Percentiles rank a stretch among this genome's conserved stretches.
Conservation (phyloP, 164 flowering plant genomes). For the Magnolia sinica region DNA sequence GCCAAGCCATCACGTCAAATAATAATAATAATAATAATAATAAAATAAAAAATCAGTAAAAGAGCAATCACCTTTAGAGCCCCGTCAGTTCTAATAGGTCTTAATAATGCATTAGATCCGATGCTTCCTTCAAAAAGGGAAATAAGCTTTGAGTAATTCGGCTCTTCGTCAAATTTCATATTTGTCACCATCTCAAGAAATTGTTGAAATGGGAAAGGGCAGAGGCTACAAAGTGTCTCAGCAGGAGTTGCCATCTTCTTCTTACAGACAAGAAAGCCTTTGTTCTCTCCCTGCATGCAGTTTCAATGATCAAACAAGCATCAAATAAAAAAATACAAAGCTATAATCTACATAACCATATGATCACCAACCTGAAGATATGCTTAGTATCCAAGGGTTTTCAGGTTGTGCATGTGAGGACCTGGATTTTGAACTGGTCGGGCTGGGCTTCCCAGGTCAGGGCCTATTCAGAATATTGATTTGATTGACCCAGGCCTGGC, state of each 20-base stretch:
- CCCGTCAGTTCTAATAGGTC: conserved; percentile 79
- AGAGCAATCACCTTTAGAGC: conserved; percentile 58
- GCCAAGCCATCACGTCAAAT: background rate
- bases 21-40: background rate
- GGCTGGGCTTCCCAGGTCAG: no score
- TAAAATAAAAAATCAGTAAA: no score
- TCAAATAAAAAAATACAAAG: no score
- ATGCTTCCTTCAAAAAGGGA: conserved; percentile 66
- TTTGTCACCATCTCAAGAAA: conserved; percentile 75
- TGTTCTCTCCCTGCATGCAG: conserved; percentile 71
- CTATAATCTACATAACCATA: no score
- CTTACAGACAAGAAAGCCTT: conserved; percentile 82
- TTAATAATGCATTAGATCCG: conserved; percentile 42
- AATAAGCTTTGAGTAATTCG: conserved; percentile 69
- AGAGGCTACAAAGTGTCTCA: conserved; percentile 71
- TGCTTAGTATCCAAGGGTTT: no score
- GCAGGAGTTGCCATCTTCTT: conserved; percentile 85
- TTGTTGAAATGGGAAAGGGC: conserved; percentile 67
- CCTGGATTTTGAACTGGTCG: no score
- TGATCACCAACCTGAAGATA: background rate
- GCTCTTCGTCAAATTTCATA: conserved; percentile 94
- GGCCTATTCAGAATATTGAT: no score
- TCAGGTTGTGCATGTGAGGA: no score
- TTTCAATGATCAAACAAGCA: background rate
- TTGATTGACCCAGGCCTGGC: no score